Evolutionary conservation across 352 stramenopile genomes (phyloP), one percentile per base, ranked within the genome.

Genomic region (Phytophthora boehmeriae): DNA sequence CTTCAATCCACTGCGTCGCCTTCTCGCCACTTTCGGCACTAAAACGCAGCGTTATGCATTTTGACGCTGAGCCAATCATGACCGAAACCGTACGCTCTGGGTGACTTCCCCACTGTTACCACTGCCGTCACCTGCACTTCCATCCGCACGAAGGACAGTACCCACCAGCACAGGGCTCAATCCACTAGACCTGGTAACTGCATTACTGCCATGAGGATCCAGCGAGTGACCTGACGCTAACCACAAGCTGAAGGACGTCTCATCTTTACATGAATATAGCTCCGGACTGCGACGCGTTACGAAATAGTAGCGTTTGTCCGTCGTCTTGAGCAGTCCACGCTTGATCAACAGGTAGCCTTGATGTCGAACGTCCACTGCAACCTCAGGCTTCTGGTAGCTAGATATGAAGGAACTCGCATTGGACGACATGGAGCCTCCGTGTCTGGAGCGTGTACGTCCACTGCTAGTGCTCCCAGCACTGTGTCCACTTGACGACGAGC

Each of bases 251-350:
- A 92, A 92, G 19, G 68, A 73, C 44, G 67, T 76, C 61, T 92
- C 77, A 54, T 90, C 79, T 63, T 81, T 83, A 66, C 78, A 90
- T 20, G 59, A 68, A 59, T 76, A 92, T 10, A 92, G 54, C 25
- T 89, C 76, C 1, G 80, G 38, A 23, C 34, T 67, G 14, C 51
- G 30, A 2, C 55, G 54, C 34, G 61, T 61, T 5, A 90, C 47
- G 46, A 92, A 92, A 54, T 88, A 92, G 54, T 75, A 92, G 52
- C 78, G 73, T 58, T 86, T 87, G 56, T 90, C 80, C 42, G 76
- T 59, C 28, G 73, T 68, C 45, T 90, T 88, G 50, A 92, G 76
- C 54, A 89, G 54, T 0, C 72, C 76, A 38, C 75, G 68, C 46
- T 83, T 77, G 50, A 72, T 59, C 27, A 73, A 43, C 46, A 92